Evolutionary conservation across 129 eudicot genomes (phyloP).

Genomic region (Smallanthus sonchifolius): DNA sequence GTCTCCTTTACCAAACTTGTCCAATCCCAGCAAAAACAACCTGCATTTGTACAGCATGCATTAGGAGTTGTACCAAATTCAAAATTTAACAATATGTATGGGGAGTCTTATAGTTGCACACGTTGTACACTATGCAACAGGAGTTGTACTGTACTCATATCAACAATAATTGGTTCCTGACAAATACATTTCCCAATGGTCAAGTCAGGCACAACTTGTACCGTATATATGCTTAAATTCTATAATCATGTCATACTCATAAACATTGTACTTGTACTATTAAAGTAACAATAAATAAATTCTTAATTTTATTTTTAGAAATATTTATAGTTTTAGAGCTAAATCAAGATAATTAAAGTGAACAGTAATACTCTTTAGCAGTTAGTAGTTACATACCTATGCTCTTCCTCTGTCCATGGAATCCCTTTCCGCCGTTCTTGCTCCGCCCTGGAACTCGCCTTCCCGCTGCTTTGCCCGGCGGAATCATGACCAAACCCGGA

Average conservation of each 20-base stretch:
- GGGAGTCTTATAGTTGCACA: not conserved
- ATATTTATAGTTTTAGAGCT: not conserved
- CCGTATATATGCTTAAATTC: conserved; percentile 23
- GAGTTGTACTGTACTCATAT: conserved; percentile 24
- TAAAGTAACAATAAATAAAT: not conserved
- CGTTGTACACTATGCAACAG: conserved; percentile 12
- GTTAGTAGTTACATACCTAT: conserved; percentile 55
- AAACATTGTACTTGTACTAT: conserved; percentile 23
- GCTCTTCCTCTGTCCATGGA: conserved; percentile 96
- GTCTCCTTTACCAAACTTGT: conserved; percentile 94
- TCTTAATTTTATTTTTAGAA: not conserved
- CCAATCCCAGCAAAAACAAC: conserved; percentile 81
- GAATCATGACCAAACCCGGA: conserved; percentile 46
- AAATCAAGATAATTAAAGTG: not conserved
- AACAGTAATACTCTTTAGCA: not conserved
- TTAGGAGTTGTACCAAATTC: conserved; percentile 14
- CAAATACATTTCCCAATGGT: conserved; percentile 22
- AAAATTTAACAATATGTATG: not conserved
- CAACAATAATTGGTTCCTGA: conserved; percentile 26
- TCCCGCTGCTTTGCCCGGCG: conserved; percentile 27
- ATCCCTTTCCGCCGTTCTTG: conserved; percentile 92
- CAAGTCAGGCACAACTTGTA: conserved; percentile 23
- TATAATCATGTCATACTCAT: conserved; percentile 28
- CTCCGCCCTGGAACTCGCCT: conserved; percentile 55
- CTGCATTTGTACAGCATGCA: conserved; percentile 38